These are phyloP conservation scores for Camellia sinensis DNA, from an alignment of 148 eudicot species.

Conservation along the genomic window DNA sequence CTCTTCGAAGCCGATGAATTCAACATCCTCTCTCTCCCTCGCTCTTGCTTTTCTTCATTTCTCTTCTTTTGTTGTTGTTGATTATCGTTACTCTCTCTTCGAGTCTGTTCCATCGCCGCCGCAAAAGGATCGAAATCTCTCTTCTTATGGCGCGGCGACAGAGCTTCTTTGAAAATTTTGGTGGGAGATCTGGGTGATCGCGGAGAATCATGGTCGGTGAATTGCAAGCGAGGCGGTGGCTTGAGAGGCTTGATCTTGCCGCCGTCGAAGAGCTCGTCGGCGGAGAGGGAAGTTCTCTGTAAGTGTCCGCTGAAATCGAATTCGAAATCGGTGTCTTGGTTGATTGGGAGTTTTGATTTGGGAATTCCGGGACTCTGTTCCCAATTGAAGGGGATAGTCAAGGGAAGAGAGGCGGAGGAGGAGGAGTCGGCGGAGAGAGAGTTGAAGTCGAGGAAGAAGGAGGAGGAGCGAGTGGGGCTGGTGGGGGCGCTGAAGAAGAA, in stretches of 20 bases:
- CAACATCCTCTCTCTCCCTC: conserved; percentile 29
- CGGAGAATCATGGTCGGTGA: conserved; percentile 22
- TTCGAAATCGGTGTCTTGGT: conserved; percentile 39
- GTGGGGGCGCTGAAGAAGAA: conserved; percentile 58
- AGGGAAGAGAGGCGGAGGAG: neutral
- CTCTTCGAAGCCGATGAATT: neutral
- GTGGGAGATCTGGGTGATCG: conserved; percentile 28
- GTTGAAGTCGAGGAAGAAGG: conserved; percentile 4
- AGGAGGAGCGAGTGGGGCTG: conserved; percentile 41
- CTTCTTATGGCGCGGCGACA: conserved; percentile 31
- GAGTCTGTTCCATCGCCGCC: conserved; percentile 29
- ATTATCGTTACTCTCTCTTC: neutral
- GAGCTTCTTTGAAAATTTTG: conserved; percentile 17
- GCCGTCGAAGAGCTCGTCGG: conserved; percentile 52
- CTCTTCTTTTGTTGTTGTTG: conserved; percentile 10
- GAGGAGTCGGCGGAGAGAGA: conserved; percentile 23
- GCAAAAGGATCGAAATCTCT: conserved; percentile 38
- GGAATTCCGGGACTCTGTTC: conserved; percentile 39
- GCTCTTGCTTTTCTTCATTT: neutral
- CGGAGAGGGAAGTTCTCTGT: conserved; percentile 25
- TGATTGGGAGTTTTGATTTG: conserved; percentile 5
- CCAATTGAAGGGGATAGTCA: conserved; percentile 32
- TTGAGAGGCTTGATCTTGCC: conserved; percentile 57
- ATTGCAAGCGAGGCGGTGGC: conserved; percentile 34
- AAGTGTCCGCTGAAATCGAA: conserved; percentile 64